phyloP scores from a whole-genome alignment of 2,329 filamentous ascomycete species.

The Chrysoporthe cubensis region DNA sequence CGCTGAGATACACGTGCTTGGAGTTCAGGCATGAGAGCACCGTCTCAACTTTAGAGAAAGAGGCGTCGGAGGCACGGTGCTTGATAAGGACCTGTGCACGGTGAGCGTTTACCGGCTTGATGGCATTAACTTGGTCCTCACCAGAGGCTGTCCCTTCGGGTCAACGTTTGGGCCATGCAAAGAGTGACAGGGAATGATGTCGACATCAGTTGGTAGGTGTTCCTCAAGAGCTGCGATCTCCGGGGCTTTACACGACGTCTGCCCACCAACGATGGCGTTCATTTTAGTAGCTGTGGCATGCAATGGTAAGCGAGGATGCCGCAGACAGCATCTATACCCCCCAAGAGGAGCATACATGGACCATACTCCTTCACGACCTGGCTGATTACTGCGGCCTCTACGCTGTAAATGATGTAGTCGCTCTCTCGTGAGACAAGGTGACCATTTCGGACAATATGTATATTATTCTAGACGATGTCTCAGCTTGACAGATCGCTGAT shows the following conservation, averaged over 20 bases:
- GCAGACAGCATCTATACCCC: background rate
- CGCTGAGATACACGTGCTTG: slow-evolving; percentile 85
- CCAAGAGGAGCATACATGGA: slow-evolving; percentile 68
- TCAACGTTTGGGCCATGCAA: slow-evolving; percentile 93
- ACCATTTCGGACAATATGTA: slow-evolving; percentile 91
- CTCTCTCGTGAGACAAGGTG: slow-evolving; percentile 93
- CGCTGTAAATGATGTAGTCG: slow-evolving; percentile 99
- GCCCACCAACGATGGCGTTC: slow-evolving; percentile 92
- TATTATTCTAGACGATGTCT: slow-evolving; percentile 70
- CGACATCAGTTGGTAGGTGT: slow-evolving; percentile 83
- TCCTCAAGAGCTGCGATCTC: slow-evolving; percentile 93
- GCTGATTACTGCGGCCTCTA: slow-evolving; percentile 91
- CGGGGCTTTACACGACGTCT: slow-evolving; percentile 97
- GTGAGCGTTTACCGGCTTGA: background rate
- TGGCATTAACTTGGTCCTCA: slow-evolving; percentile 44
- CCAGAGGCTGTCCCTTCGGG: slow-evolving; percentile 85
- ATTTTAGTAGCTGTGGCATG: slow-evolving; percentile 78
- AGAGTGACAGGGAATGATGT: slow-evolving; percentile 95
- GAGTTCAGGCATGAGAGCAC: slow-evolving; percentile 84
- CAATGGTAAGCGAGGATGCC: slow-evolving; percentile 27
- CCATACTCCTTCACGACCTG: slow-evolving; percentile 86
- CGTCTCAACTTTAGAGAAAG: slow-evolving; percentile 76
- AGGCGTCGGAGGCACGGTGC: slow-evolving; percentile 80
- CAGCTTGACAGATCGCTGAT: slow-evolving; percentile 46
- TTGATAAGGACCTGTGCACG: slow-evolving; percentile 74